A percentile compares a stretch with the other conserved stretches of the same genome.
These are phyloP conservation scores for Penicillium paneum DNA, from an alignment of 2,329 filamentous ascomycete species.

Conservation along the genomic window DNA sequence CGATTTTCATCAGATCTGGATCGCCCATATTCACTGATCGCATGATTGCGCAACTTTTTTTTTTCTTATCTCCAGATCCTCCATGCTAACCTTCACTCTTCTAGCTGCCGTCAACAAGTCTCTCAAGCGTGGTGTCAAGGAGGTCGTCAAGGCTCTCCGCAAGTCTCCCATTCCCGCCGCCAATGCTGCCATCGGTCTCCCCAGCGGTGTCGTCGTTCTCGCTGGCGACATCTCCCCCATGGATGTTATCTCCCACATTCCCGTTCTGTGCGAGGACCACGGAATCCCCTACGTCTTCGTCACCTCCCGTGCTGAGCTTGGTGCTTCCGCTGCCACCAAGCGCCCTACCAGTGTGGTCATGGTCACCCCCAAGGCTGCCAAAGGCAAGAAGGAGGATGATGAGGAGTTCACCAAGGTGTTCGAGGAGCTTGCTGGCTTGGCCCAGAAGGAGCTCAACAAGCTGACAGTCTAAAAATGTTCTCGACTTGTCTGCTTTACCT, in stretches of 20 bases:
- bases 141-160: slow-evolving; percentile 96
- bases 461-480: slow-evolving; percentile 49
- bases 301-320: slow-evolving; percentile 85
- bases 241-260: slow-evolving; percentile 98
- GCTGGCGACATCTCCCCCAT: slow-evolving; percentile 97
- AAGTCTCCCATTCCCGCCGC: slow-evolving; percentile 75
- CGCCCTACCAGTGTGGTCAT: slow-evolving; percentile 95
- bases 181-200: slow-evolving; percentile 59
- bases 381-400: slow-evolving; percentile 50
- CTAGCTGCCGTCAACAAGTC: slow-evolving; percentile 91
- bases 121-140: slow-evolving; percentile 96
- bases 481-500: slow-evolving; percentile 20
- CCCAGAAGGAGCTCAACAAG: slow-evolving; percentile 56
- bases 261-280: slow-evolving; percentile 97
- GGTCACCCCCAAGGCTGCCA: slow-evolving; percentile 56
- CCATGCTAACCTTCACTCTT: slow-evolving; percentile 18
- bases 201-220: slow-evolving; percentile 77
- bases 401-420: slow-evolving; percentile 54
- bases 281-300: slow-evolving; percentile 97
- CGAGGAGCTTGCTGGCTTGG: slow-evolving; percentile 57
- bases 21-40: background rate
- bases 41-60: slow-evolving; percentile 1
- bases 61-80: slow-evolving; percentile 1
- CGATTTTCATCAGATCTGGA: background rate
- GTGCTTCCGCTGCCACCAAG: slow-evolving; percentile 91